phyloP scores from a whole-genome alignment of 306 rosid species.

The Corylus avellana region DNA sequence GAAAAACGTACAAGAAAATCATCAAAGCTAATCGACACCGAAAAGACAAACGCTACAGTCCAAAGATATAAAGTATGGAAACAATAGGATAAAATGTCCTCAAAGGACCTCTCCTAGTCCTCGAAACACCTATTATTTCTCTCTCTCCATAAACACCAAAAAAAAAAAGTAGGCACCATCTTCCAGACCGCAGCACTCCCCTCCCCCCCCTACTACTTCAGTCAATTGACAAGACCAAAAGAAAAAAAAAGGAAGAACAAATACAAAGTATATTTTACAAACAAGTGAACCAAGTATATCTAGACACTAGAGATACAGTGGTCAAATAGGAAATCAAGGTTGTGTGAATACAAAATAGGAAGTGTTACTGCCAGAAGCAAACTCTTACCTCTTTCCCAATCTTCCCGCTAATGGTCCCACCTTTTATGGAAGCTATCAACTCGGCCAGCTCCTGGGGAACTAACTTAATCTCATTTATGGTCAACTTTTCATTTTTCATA shows the following conservation, averaged over 20 bases:
- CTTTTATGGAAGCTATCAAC: constrained; percentile 82
- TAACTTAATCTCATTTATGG: constrained; percentile 74
- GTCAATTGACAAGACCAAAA: constrained; percentile 3
- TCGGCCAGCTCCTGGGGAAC: constrained; percentile 74
- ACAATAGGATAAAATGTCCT: too few species aligned
- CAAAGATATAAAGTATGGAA: too few species aligned
- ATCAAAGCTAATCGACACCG: too few species aligned
- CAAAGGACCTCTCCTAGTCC: too few species aligned
- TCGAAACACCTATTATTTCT: too few species aligned
- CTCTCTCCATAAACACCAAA: too few species aligned
- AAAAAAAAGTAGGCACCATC: too few species aligned
- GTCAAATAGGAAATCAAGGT: neutral
- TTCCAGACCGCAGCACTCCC: too few species aligned
- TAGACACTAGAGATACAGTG: neutral
- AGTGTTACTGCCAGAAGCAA: constrained; percentile 13
- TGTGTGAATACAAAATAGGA: constrained; percentile 6
- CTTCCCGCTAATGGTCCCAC: constrained; percentile 83
- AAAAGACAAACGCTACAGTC: too few species aligned
- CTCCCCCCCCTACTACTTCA: neutral
- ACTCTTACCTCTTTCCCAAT: constrained; percentile 86
- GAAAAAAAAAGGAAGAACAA: neutral
- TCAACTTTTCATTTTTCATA: constrained; percentile 86
- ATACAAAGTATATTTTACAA: neutral
- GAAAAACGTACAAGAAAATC: too few species aligned
- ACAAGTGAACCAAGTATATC: neutral